phyloP scores from a whole-genome alignment of 257 asterid species.

The Solanum raphanifolium region DNA sequence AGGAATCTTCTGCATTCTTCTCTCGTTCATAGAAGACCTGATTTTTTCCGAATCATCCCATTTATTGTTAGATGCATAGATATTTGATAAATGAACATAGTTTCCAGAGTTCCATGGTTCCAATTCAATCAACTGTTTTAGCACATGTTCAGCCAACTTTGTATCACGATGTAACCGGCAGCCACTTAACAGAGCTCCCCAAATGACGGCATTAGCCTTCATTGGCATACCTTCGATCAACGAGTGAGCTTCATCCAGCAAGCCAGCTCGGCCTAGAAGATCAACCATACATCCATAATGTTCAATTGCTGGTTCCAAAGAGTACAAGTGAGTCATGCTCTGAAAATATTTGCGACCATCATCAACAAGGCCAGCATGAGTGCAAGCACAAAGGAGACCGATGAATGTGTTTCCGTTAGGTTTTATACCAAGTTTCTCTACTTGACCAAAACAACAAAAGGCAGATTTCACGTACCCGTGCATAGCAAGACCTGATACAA shows the following conservation, averaged over 20 bases:
- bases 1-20: slow-evolving; percentile 25
- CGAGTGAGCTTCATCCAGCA: slow-evolving; percentile 24
- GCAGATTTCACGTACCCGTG: slow-evolving; percentile 30
- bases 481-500: slow-evolving; percentile 35
- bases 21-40: slow-evolving; percentile 15
- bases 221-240: slow-evolving; percentile 29
- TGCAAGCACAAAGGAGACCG: slow-evolving; percentile 36
- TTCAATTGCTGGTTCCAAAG: slow-evolving; percentile 18
- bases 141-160: slow-evolving; percentile 30
- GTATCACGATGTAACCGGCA: slow-evolving; percentile 37
- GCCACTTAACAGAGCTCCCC: slow-evolving; percentile 45
- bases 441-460: slow-evolving; percentile 25
- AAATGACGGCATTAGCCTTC: slow-evolving; percentile 31
- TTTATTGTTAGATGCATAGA: slow-evolving; percentile 27
- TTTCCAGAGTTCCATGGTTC: slow-evolving; percentile 39
- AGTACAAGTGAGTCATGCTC: slow-evolving; percentile 18
- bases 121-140: slow-evolving; percentile 25
- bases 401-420: slow-evolving; percentile 39
- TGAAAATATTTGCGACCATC: slow-evolving; percentile 30
- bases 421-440: slow-evolving; percentile 23
- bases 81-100: slow-evolving; percentile 30
- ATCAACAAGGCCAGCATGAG: slow-evolving; percentile 41
- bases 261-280: slow-evolving; percentile 40
- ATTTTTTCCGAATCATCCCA: slow-evolving; percentile 28
- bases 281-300: slow-evolving; percentile 48